Evolutionary conservation across 2,329 filamentous ascomycete species (phyloP), one percentile per base, ranked within the genome.

Genomic region (Elsinoe ampelina): DNA sequence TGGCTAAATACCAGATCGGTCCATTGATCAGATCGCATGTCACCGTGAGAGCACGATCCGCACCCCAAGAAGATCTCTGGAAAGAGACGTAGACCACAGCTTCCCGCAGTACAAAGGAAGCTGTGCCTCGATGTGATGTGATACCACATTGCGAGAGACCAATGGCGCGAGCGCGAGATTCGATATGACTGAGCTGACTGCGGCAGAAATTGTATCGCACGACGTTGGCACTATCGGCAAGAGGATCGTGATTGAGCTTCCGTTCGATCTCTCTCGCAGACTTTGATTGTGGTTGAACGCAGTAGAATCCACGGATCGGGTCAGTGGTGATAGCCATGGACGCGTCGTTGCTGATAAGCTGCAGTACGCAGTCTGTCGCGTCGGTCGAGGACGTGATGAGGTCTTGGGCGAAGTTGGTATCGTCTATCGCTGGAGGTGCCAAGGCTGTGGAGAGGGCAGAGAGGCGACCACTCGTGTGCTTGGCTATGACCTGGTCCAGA

Each of bases 231-330:
- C 80, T 82, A 30, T 86, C 81, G 8, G 78, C 75, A 1, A 78
- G 73, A 1, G 81, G 77, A 56, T 82, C 79, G 59, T 74, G 72
- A 59, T 89, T 91, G 56, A 95, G 75, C 34, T 79, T 80, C 32
- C 72, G 73, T 65, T 95, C 88, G 15, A 78, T 76, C 17, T 81
- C 63, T 6, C 66, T 62, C 4, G 72, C 68, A 4, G 67, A 60
- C n/a, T 63, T 58, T 7, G 65, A 72, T 11, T 68, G 64, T 35
- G 89, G 87, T 58, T 82, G 80, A 36, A 95, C 71, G 8, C 83
- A 81, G 60, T 90, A 85, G 10, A 78, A 72, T n/a, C 93, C 93
- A 0, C 87, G 90, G 22, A 87, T 82, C 0, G 86, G 83, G 62
- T 95, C 89, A 47, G 96, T 77, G 15, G 80, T 77, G 26, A 95